Base-by-base conservation (phyloP, 768 basidiomycete species). In the Trametes coccinea region DNA sequence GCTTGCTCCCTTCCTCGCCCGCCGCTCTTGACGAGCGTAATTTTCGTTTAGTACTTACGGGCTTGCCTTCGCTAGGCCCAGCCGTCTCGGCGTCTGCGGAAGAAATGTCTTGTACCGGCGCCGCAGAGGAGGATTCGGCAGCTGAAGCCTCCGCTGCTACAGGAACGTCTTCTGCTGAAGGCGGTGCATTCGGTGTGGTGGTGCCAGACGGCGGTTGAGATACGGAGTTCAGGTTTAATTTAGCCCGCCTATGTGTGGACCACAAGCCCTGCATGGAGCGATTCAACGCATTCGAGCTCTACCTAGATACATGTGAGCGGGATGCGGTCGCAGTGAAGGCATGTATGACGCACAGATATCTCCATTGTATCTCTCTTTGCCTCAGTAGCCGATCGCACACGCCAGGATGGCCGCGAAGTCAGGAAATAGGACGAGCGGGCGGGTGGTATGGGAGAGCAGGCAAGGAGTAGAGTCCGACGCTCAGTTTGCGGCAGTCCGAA, bases 181-280 rank as follows among this genome's bases (percentile, higher is more conserved):
- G 63, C 0, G 67, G 53, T 0, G 62, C 57, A 17, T 53, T 57
- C 13, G 72, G 54, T 1, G 68, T 46, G 7, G 75, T 62, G 22
- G 73, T 66, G 4, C 73, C 60, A 27, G 71, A 51, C 17, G 68
- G 29, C 7, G 70, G 44, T 2, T 60, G 27, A 4, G 69, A 54
- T 1, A 60, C 10, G 1, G 77, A 62, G 62, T 92, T 92, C 57
- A 92, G 75, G 66, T 93, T 92, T 11, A 93, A 53, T 70, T 81
- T 87, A n/a, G 77, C 79, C 30, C 81, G 80, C 43, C 86, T 77
- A 56, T 92, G 89, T 10, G 75, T 79, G 0, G 87, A 83, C 91
- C 91, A 93, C 17, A 90, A 79, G 27, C 84, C 85, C 73, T 90
- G 90, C 86, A 91, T 89, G 27, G 89, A 89, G 58, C 81, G 79